Conservation (phyloP, 2,329 filamentous ascomycete species). For the Ophiostoma sp. region DNA sequence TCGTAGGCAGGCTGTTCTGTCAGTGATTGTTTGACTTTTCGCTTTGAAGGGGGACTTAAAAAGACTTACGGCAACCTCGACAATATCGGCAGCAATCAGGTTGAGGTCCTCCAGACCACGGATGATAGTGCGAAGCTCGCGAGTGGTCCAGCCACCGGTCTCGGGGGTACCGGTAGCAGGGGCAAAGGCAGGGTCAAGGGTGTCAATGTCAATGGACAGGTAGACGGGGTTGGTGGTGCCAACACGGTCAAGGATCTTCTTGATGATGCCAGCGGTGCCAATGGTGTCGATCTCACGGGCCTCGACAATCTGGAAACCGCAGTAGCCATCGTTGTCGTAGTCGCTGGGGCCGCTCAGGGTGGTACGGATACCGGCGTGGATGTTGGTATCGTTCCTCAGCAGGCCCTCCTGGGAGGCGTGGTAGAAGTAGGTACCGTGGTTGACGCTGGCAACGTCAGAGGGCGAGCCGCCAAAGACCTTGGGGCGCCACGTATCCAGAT, state of each 20-base stretch:
- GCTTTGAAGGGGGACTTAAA: neutral
- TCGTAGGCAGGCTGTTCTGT: conserved; percentile 57
- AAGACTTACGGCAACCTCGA: conserved; percentile 55
- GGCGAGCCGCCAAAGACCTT: conserved; percentile 83
- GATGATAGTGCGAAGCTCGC: conserved; percentile 66
- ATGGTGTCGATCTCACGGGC: conserved; percentile 53
- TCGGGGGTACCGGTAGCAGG: conserved; percentile 71
- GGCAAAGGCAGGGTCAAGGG: conserved; percentile 76
- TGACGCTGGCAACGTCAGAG: conserved; percentile 68
- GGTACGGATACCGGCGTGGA: conserved; percentile 81
- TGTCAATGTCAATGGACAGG: conserved; percentile 80
- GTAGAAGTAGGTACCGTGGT: conserved; percentile 87
- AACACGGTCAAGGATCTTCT: conserved; percentile 69
- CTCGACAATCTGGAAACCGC: conserved; percentile 76
- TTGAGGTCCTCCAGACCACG: conserved; percentile 64
- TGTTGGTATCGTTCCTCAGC: conserved; percentile 74
- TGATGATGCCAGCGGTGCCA: conserved; percentile 65
- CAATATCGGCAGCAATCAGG: conserved; percentile 64
- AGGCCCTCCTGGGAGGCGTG: conserved; percentile 74
- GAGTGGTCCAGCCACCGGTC: conserved; percentile 69
- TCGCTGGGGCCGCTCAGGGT: conserved; percentile 72
- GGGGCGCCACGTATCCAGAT: conserved; percentile 69
- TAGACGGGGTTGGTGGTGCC: conserved; percentile 72
- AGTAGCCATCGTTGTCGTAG: conserved; percentile 81
- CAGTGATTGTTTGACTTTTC: neutral